Base-by-base conservation (phyloP, 108 stramenopile genomes). In the Schizochytrium sp. region DNA sequence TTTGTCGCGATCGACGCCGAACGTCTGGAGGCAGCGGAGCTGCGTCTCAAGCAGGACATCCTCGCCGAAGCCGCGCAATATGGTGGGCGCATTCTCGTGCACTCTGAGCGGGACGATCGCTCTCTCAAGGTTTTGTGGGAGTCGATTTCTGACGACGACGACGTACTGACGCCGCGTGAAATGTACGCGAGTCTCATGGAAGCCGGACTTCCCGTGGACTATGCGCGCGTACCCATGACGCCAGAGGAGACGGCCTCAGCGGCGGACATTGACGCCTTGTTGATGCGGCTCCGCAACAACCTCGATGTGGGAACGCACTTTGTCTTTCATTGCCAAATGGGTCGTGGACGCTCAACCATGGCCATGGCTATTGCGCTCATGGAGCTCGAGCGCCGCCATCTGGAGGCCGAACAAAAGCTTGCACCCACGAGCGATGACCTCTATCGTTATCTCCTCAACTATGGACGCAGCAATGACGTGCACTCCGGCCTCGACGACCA, bases 31-130 rank as follows among this genome's bases (percentile, higher is more conserved):
- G 76, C 76, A 55, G 76, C 76, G 43, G 76, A 83, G 76, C 44
- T 83, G 76, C 76, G 76, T 23, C 76, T 83, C 25, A 83, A 83
- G 76, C 45, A 83, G n/a, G 76, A 83, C 51, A 83, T 83, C 4
- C 51, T 83, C 45, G 51, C 45, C 10, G 76, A 83, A 34, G 76
- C 76, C 2, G 51, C 19, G 51, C 76, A 53, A 4, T 83, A 83
- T 34, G 48, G 51, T 6, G 76, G 76, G 45, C 76, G 76, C 45
- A 83, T 83, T 23, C 28, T 83, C 23, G 51, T 83, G 14, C 76
- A 83, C 76, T 53, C 76, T 1, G 76, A 83, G 28, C 51, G 48
- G 10, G 76, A 83, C 23, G 76, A 83, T 28, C 45, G 76, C n/a
- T 53, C 48, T 0, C 76, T 83, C 76, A 47, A 83, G 51, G 48